Percentiles rank a stretch among this genome's conserved stretches.
These are phyloP conservation scores for Deinandra increscens DNA, from an alignment of 129 eudicot species.

Conservation along the genomic window DNA sequence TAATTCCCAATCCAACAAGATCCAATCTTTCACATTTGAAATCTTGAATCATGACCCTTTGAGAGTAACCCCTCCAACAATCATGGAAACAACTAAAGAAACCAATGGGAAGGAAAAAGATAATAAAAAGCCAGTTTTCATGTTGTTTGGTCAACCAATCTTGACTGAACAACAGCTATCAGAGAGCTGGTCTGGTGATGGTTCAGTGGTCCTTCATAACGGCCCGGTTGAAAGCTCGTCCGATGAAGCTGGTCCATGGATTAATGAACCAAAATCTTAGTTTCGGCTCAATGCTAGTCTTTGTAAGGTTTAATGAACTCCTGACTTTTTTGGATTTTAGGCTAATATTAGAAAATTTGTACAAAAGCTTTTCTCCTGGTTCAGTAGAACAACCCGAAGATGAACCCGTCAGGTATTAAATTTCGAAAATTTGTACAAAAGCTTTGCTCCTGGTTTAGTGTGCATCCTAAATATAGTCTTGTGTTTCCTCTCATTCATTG, in stretches of 20 bases:
- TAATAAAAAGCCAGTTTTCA: conserved; percentile 37
- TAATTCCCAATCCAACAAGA: conserved; percentile 25
- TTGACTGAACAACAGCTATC: conserved; percentile 64
- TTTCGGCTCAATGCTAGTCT: conserved; percentile 32
- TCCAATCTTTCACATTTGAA: conserved; percentile 37
- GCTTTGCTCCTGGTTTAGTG: too few relatives aligned
- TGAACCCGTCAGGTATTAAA: conserved; percentile 67
- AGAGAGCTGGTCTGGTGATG: conserved; percentile 48
- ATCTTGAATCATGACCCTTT: conserved; percentile 29
- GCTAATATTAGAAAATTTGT: conserved; percentile 38
- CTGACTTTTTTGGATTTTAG: conserved; percentile 39
- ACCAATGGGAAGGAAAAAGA: conserved; percentile 33
- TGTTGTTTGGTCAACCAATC: conserved; percentile 74
- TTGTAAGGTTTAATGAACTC: conserved; percentile 46
- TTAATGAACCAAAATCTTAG: conserved; percentile 32
- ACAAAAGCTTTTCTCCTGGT: conserved; percentile 47
- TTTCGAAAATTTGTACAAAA: too few relatives aligned
- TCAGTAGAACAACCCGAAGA: conserved; percentile 44
- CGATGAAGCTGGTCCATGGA: conserved; percentile 50
- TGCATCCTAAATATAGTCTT: neutral
- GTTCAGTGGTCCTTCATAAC: conserved; percentile 59
- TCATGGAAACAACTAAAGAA: conserved; percentile 14
- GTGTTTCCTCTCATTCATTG: conserved; percentile 13
- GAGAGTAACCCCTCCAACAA: conserved; percentile 22
- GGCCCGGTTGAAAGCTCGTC: conserved; percentile 53